Conservation (phyloP, 2,329 filamentous ascomycete species). For the Colletotrichum australisinense region DNA sequence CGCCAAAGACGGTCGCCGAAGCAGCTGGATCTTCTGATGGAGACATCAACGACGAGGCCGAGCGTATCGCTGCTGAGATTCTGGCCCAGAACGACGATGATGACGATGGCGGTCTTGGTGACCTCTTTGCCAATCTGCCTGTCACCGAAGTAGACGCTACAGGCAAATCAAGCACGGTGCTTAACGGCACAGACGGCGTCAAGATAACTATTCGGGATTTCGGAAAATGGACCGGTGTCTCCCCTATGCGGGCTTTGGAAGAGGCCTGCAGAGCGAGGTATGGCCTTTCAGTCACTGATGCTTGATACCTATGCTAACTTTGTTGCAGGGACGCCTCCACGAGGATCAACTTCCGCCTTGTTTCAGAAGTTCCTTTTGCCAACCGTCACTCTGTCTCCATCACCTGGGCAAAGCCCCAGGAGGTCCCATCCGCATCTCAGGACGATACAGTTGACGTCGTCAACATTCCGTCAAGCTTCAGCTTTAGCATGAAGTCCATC, state of each 20-base stretch:
- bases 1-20: conserved; percentile 31
- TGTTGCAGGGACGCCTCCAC: conserved; percentile 73
- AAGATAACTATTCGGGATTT: conserved; percentile 81
- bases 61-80: conserved; percentile 68
- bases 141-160: conserved; percentile 69
- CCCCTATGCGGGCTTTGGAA: conserved; percentile 81
- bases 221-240: conserved; percentile 83
- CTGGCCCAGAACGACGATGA: conserved; percentile 65
- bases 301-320: conserved; percentile 6
- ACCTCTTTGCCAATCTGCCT: conserved; percentile 71
- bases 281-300: conserved; percentile 31
- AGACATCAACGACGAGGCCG: conserved; percentile 67
- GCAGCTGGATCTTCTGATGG: conserved; percentile 48
- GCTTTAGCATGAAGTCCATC: conserved; percentile 79
- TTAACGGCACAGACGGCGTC: conserved; percentile 62
- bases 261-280: conserved; percentile 88
- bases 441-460: conserved; percentile 51
- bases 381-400: conserved; percentile 82
- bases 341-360: conserved; percentile 73
- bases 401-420: conserved; percentile 82
- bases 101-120: conserved; percentile 65
- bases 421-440: conserved; percentile 53
- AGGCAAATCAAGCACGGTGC: conserved; percentile 68
- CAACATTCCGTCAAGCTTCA: conserved; percentile 63
- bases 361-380: conserved; percentile 81